Percentiles rank a stretch among this genome's conserved stretches.
phyloP scores from a whole-genome alignment of 306 rosid species.

The Crataegus laevigata region DNA sequence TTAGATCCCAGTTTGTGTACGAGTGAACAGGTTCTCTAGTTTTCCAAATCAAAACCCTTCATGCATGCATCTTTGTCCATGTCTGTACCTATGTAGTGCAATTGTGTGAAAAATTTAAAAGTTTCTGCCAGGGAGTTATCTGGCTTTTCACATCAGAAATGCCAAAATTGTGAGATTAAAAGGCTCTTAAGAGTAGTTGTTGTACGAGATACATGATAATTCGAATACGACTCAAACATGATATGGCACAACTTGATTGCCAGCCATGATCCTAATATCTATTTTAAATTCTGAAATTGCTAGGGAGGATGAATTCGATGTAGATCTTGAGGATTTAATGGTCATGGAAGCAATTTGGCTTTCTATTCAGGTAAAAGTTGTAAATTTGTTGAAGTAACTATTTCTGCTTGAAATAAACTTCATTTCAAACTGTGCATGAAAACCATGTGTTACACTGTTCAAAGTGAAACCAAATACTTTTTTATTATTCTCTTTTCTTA shows the following conservation, averaged over 20 bases:
- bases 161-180: neutral
- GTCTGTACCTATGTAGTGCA: neutral
- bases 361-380: slow-evolving; percentile 69
- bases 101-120: neutral
- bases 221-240: neutral
- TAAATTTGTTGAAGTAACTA: neutral
- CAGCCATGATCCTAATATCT: neutral
- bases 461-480: neutral
- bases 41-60: neutral
- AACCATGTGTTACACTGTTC: neutral
- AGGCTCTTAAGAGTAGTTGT: neutral
- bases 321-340: slow-evolving; percentile 97
- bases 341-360: slow-evolving; percentile 99
- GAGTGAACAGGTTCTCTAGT: neutral
- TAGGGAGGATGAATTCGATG: slow-evolving; percentile 87
- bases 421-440: neutral
- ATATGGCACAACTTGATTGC: neutral
- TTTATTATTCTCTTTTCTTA: neutral
- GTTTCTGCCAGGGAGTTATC: neutral
- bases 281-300: slow-evolving; percentile 19
- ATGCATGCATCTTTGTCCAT: neutral
- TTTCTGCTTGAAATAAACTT: slow-evolving; percentile 10
- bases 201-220: neutral
- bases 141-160: neutral
- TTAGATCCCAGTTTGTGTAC: neutral